A percentile compares a stretch with the other conserved stretches of the same genome.
phyloP scores from a whole-genome alignment of 495 filamentous ascomycete genomes.

The Aspergillus coremiiformis region DNA sequence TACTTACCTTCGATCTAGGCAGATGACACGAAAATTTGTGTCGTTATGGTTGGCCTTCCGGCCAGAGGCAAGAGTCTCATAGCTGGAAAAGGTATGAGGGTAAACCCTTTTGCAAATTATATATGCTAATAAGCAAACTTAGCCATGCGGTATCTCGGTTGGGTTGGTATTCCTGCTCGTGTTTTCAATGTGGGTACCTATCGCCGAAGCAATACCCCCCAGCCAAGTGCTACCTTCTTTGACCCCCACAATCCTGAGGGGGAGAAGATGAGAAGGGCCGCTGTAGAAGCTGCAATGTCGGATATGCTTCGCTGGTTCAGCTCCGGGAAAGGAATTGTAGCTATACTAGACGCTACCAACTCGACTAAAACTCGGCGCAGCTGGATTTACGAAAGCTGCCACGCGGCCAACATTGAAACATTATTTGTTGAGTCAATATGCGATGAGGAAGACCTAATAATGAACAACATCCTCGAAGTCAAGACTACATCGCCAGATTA shows the following conservation, averaged over 20 bases:
- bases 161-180: conserved; percentile 87
- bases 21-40: conserved; percentile 90
- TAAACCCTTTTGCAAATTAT: neutral
- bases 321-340: conserved; percentile 64
- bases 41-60: conserved; percentile 97
- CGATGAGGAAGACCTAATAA: conserved; percentile 89
- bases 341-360: conserved; percentile 92
- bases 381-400: conserved; percentile 79
- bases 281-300: conserved; percentile 78
- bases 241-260: conserved; percentile 81
- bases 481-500: conserved; percentile 97
- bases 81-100: conserved; percentile 77
- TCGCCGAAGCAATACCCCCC: conserved; percentile 76
- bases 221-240: conserved; percentile 87
- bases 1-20: conserved; percentile 49
- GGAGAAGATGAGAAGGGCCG: conserved; percentile 77
- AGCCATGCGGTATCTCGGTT: conserved; percentile 93
- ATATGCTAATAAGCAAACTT: neutral
- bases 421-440: conserved; percentile 94
- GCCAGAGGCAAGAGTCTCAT: conserved; percentile 95
- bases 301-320: conserved; percentile 93
- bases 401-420: conserved; percentile 69
- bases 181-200: conserved; percentile 97
- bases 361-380: conserved; percentile 79
- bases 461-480: conserved; percentile 95